Base-by-base conservation (phyloP, 169 alveolate species). In the Eimeria acervulina region DNA sequence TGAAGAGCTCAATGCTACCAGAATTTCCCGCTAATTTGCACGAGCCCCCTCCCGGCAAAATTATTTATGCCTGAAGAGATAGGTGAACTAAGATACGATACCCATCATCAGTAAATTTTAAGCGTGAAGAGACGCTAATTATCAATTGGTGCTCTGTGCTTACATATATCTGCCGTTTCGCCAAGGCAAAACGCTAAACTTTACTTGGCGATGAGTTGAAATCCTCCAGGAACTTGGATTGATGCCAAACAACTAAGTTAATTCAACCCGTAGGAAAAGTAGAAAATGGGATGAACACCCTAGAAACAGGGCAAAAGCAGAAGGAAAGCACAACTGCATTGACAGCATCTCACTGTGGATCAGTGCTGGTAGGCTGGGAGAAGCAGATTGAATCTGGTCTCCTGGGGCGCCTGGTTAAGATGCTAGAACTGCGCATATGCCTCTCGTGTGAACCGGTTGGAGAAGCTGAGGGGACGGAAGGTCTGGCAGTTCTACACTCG, bases 331-430 rank as follows among this genome's bases (percentile, higher is more conserved):
- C 52, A 12, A 36, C 31, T 36, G 83, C 83, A 12, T 33, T 72
- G 83, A 72, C 28, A 72, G 51, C 33, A 47, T 38, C 66, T 52
- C 72, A 87, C 19, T 55, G 81, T 26, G 93, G 61, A 23, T 55
- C 78, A 59, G 83, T 55, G 51, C 44, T 61, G 61, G 93, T 55
- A 21, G 93, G 93, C 83, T 44, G 70, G 38, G 93, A 87, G 51
- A 68, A 59, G 38, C 93, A 38, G 7, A 70, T 0, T 61, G 52
- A 8, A 3, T 87, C 93, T 36, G 93, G 93, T 23, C 61, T 55
- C 38, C 93, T 33, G 33, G 81, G 47, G 52, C 93, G 93, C 83
- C 93, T 87, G 63, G 28, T 40, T 68, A 87, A 87, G 31, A 38
- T 31, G 36, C 83, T 61, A 31, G 81, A 55, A 44, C 81, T 83